Base-by-base conservation (phyloP, 495 filamentous ascomycete genomes). In the Xylaria longipes region DNA sequence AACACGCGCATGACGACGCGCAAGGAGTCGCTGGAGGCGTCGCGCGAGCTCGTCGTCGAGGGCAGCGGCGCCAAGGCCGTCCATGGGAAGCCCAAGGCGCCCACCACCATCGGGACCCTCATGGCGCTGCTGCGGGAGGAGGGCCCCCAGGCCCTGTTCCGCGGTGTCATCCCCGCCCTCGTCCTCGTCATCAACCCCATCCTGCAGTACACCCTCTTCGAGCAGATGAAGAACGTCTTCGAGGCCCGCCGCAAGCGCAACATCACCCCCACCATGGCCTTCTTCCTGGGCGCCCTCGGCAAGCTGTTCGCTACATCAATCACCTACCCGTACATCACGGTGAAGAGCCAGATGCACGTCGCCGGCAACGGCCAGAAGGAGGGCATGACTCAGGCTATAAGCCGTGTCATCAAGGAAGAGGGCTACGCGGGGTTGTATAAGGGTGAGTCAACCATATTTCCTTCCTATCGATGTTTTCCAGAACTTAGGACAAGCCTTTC, bases 1-100 rank as follows among this genome's bases (percentile, higher is more conserved):
- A 99, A 99, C 84, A 99, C 96, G 25, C 91, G 96, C 73, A 97
- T 99, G 94, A 98, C 96, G 11, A 94, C 97, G 35, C 90, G 94
- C 73, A 91, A 91, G 78, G 87, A 87, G 14, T 82, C 83, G 5
- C 84, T 89, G 5, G 85, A 89, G 71, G 81, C 86, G 68, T 78
- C 84, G 29, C 86, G 89, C 12, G 86, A 86, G 50, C 76, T 74
- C n/a, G 73, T 74, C 14, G 68, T 48, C 56, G 62, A 72, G 69
- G 72, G 77, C 66, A 43, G 65, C 68, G 46, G 73, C 45, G 37
- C 72, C 69, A 29, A 75, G 68, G 52, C 75, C 56, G 79, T 76
- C 3, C 69, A 54, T 2, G 69, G 66, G 46, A 73, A 80, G 60
- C 78, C 80, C 57, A 83, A 86, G 73, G 86, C 85, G 52, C 87